Base-by-base conservation (phyloP, 495 filamentous ascomycete species). In the Aspergillus asperescens region DNA sequence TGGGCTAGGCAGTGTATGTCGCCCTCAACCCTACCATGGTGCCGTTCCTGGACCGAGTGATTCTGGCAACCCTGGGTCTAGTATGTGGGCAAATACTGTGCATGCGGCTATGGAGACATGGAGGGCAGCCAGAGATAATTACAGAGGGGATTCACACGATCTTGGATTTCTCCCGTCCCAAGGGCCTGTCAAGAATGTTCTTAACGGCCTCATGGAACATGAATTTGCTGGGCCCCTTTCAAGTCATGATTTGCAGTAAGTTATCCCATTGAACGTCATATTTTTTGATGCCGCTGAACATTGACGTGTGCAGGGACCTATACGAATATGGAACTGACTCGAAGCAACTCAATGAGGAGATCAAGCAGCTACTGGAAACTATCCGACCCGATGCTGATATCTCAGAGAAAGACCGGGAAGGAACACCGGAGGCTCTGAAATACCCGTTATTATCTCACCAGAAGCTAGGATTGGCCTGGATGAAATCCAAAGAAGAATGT, bases 401-500 rank as follows among this genome's bases (percentile, higher is more conserved):
- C 5, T 79, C 84, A 0, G 72, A 72, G 20, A 77, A 83, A 50
- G 76, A 84, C 47, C 76, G 83, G 8, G 84, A 87, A 50, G 83
- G 81, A n/a, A 93, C 87, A 0, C 90, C 90, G 0, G 73, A 77
- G 18, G 84, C 78, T 3, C 79, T 96, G 63, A 79, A 69, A n/a
- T 83, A 81, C 42, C 72, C 76, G 1, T 70, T 96, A 4, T 85
- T 90, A 71, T 79, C 86, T 39, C 90, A 96, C 60, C 90, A 96
- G 63, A 88, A 89, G 52, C 63, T 95, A 13, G 90, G 88, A 13
- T 63, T 96, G 34, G 75, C 81, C 0, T 96, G 90, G 90, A 79
- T 95, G 74, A 86, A 83, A 59, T 75, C 81, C 6, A 89, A 87
- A 77, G 90, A 96, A 66, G 80, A 86, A 41, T 81, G 85, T 12